Evolutionary conservation across 2,329 filamentous ascomycete genomes (phyloP).

Genomic region (Colletotrichum horii): DNA sequence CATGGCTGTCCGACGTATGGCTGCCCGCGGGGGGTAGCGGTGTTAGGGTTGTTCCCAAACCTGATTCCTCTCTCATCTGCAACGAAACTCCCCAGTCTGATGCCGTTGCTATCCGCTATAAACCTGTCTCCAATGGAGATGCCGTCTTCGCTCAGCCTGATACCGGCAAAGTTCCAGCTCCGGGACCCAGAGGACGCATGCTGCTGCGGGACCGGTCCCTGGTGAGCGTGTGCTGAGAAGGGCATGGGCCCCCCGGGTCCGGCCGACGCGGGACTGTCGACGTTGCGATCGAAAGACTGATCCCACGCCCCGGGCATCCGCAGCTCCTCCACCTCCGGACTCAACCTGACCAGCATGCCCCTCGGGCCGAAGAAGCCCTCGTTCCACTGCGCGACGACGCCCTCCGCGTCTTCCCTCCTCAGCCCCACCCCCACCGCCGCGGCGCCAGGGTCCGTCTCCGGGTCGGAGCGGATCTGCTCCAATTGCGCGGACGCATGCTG

Average conservation of each 20-base stretch:
- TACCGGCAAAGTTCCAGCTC: constrained; percentile 38
- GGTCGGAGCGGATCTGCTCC: constrained; percentile 35
- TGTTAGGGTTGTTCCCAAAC: constrained; percentile 24
- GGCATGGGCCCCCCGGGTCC: background rate
- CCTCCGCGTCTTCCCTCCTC: constrained; percentile 18
- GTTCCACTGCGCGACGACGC: constrained; percentile 60
- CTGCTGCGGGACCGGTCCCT: constrained; percentile 19
- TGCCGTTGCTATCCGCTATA: constrained; percentile 47
- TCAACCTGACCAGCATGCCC: constrained; percentile 47
- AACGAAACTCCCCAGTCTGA: constrained; percentile 50
- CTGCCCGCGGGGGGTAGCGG: constrained; percentile 3
- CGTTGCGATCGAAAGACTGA: constrained; percentile 29
- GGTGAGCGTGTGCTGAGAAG: background rate
- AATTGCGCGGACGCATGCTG: constrained; percentile 48
- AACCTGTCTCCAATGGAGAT: constrained; percentile 48
- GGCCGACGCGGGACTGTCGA: background rate
- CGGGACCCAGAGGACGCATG: constrained; percentile 24
- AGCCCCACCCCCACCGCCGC: background rate
- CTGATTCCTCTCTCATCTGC: constrained; percentile 45
- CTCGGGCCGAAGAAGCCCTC: constrained; percentile 59
- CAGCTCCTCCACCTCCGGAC: constrained; percentile 22
- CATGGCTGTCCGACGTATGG: constrained; percentile 5
- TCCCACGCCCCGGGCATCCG: constrained; percentile 38
- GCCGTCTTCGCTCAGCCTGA: constrained; percentile 48
- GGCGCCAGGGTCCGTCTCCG: constrained; percentile 35